Conservation (phyloP, 208 protist genomes). For the Vickermania ingenoplastis region DNA sequence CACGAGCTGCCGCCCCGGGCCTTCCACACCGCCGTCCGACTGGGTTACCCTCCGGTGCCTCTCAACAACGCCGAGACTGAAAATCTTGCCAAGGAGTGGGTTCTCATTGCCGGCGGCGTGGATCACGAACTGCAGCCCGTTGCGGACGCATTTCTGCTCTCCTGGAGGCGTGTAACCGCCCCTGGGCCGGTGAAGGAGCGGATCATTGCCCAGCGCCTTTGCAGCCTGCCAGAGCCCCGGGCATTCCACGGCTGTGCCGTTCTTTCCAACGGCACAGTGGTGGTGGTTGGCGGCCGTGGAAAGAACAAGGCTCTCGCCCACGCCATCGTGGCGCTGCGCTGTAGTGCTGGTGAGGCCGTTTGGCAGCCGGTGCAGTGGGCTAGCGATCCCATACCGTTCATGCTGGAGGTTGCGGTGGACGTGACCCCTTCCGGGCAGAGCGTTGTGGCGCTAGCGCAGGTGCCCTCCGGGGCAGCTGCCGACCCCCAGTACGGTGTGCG, state of each 20-base stretch:
- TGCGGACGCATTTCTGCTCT: constrained; percentile 38
- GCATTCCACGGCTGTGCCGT: constrained; percentile 44
- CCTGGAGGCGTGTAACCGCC: constrained; percentile 15
- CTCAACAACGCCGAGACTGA: constrained; percentile 6
- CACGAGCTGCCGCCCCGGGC: constrained; percentile 32
- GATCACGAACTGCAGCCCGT: constrained; percentile 33
- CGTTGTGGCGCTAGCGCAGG: constrained; percentile 29
- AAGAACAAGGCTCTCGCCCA: constrained; percentile 3
- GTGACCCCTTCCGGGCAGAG: constrained; percentile 14
- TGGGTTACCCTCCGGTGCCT: constrained; percentile 7
- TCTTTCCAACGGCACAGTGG: constrained; percentile 41
- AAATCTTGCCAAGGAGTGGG: neutral
- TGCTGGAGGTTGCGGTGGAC: constrained; percentile 29
- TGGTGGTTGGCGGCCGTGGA: constrained; percentile 44
- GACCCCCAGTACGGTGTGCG: constrained; percentile 18
- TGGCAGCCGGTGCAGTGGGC: constrained; percentile 6
- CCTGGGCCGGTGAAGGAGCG: neutral
- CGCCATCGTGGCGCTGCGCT: neutral
- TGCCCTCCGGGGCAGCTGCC: neutral
- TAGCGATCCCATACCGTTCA: neutral
- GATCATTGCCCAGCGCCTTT: neutral
- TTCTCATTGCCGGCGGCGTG: constrained; percentile 52
- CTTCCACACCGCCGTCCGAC: constrained; percentile 28
- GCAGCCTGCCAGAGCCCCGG: constrained; percentile 33
- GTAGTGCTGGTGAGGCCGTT: constrained; percentile 10